phyloP scores from a whole-genome alignment of 768 basidiomycete species.

The Hygrocybe coccinea region DNA sequence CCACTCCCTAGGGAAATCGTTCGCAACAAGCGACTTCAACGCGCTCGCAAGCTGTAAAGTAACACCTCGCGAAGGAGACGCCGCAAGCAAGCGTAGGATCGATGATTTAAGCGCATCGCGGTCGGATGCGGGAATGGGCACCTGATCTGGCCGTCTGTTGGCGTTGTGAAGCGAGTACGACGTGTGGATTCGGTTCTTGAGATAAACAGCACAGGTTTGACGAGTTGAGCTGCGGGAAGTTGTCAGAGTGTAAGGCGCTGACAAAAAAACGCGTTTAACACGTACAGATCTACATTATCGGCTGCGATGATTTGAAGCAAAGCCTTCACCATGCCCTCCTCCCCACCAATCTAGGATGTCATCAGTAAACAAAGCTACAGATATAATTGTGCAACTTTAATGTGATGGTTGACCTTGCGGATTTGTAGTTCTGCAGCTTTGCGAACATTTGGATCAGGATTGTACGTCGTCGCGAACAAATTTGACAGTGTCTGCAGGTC shows the following conservation, averaged over 20 bases:
- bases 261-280: slow-evolving; percentile 36
- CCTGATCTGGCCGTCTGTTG: slow-evolving; percentile 52
- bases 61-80: slow-evolving; percentile 60
- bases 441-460: slow-evolving; percentile 80
- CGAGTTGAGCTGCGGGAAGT: slow-evolving; percentile 57
- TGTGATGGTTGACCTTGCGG: slow-evolving; percentile 54
- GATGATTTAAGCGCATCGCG: slow-evolving; percentile 64
- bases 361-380: slow-evolving; percentile 10
- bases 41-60: slow-evolving; percentile 71
- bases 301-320: slow-evolving; percentile 81
- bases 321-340: slow-evolving; percentile 80
- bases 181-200: slow-evolving; percentile 81
- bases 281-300: slow-evolving; percentile 73
- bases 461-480: slow-evolving; percentile 77
- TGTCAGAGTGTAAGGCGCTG: slow-evolving; percentile 1
- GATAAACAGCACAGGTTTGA: slow-evolving; percentile 80
- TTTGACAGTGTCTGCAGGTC: slow-evolving; percentile 71
- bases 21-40: slow-evolving; percentile 66
- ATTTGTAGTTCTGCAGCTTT: slow-evolving; percentile 85
- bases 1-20: slow-evolving; percentile 81
- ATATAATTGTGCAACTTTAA: neutral
- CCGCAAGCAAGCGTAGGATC: slow-evolving; percentile 66
- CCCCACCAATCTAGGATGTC: slow-evolving; percentile 57
- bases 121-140: slow-evolving; percentile 61
- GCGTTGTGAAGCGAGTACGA: slow-evolving; percentile 47